phyloP scores from a whole-genome alignment of 768 basidiomycete genomes.

The Russula sp. region DNA sequence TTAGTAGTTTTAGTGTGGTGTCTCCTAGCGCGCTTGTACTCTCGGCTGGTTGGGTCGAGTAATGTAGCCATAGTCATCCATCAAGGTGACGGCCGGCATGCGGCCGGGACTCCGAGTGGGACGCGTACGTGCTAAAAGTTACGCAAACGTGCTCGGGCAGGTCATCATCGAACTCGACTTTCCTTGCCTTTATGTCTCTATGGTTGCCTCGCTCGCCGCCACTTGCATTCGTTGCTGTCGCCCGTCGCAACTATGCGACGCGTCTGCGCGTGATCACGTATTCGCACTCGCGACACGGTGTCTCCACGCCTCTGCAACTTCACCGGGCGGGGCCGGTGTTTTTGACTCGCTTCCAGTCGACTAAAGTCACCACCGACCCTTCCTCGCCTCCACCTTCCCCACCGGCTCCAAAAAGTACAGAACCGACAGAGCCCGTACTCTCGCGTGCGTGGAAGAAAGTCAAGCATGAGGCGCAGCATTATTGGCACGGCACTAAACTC shows the following conservation, averaged over 20 bases:
- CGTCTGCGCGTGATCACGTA: constrained; percentile 22
- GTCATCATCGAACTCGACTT: background rate
- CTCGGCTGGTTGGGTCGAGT: constrained; percentile 43
- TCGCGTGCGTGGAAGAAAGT: constrained; percentile 84
- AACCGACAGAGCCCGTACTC: constrained; percentile 39
- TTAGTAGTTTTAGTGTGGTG: constrained; percentile 56
- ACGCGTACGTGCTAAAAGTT: background rate
- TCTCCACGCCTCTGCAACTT: constrained; percentile 20
- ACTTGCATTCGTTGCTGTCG: constrained; percentile 37
- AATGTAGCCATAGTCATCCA: constrained; percentile 1
- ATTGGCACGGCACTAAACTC: constrained; percentile 95
- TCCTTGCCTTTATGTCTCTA: constrained; percentile 52
- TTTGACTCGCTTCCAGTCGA: constrained; percentile 8
- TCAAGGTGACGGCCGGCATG: background rate
- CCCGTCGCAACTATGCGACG: constrained; percentile 24
- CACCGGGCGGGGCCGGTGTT: constrained; percentile 8
- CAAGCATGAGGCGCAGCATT: constrained; percentile 94
- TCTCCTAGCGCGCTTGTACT: constrained; percentile 54
- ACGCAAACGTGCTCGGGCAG: background rate
- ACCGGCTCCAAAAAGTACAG: constrained; percentile 32
- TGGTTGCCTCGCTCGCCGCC: constrained; percentile 60
- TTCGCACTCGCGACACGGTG: constrained; percentile 10
- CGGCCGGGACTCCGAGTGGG: background rate
- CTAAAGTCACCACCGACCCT: constrained; percentile 43
- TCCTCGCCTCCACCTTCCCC: constrained; percentile 26